Evolutionary conservation across 257 asterid genomes (phyloP).

Genomic region (Scutellaria galericulata): DNA sequence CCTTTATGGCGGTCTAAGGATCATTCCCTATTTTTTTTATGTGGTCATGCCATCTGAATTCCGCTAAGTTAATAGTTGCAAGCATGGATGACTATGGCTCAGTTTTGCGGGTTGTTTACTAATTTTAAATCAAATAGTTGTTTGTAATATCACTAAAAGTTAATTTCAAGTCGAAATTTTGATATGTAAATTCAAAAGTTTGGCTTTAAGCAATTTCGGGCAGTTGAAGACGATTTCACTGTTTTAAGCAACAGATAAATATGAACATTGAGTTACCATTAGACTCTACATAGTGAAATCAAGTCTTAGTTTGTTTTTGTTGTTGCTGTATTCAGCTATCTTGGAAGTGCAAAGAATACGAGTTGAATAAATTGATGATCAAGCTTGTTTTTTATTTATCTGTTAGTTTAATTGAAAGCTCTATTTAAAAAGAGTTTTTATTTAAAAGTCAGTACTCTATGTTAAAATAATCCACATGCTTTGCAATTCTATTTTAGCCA

Average conservation of each 20-base stretch:
- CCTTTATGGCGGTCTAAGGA: background rate
- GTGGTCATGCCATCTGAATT: background rate
- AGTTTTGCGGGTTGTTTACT: background rate
- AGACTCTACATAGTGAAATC: too few species aligned
- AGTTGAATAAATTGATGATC: background rate
- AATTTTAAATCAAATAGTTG: background rate
- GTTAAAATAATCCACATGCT: background rate
- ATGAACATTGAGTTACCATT: background rate
- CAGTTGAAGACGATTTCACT: background rate
- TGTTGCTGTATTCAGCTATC: background rate
- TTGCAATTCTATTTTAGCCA: constrained; percentile 1
- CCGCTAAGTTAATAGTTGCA: background rate
- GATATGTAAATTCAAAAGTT: background rate
- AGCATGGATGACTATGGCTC: background rate
- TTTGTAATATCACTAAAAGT: background rate
- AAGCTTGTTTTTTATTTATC: too few species aligned
- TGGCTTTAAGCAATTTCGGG: too few species aligned
- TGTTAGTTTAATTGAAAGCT: background rate
- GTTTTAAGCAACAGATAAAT: too few species aligned
- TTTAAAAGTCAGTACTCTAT: background rate
- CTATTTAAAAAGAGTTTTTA: background rate
- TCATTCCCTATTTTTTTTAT: background rate
- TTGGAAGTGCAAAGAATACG: background rate
- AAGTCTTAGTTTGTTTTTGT: too few species aligned
- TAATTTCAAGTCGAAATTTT: background rate